Evolutionary conservation across 2,329 filamentous ascomycete genomes (phyloP), one percentile per base, ranked within the genome.

Genomic region (Aspergillus tanneri): DNA sequence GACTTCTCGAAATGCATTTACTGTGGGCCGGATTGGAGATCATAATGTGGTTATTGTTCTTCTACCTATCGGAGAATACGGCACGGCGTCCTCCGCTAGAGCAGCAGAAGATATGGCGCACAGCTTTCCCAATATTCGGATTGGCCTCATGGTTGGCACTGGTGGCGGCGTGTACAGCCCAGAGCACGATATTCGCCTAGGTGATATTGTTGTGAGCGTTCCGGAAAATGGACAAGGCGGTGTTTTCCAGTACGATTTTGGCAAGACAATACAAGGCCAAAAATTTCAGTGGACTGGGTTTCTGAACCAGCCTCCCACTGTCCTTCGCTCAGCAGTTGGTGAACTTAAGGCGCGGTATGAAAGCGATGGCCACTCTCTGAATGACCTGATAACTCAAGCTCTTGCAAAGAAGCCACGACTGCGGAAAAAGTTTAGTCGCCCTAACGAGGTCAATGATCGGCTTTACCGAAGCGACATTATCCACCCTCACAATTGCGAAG

Each of bases 1-100:
- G 46, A 24, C 60, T 11, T 42, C 54, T 5, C 37, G 35, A 18
- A 39, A 55, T 34, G 57, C 64, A 39, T 70, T 68, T 24, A 59
- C 50, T 0, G 42, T 65, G 7, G 68, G 67, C 1, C 55, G 32
- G n/a, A 60, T 67, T 41, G 52, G 54, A 2, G 41, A 54, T 4
- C 61, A 68, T 30, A 64, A 66, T 2, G 11, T 42, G 24, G 39
- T 42, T n/a, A 42, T 42, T n/a, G 25, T 25, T 10, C 24, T 42
- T 22, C 27, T 42, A 5, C 39, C 39, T 11, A 25, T 30, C 6
- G 39, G 39, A 25, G 39, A 32, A 21, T 42, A 42, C 8, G 39
- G 39, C 9, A 25, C 24, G 12, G 30, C 39, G n/a, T 34, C 39
- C 2, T 24, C 39, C 4, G 25, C 39, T 1, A 19, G 24, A 10